phyloP scores from a whole-genome alignment of 2,329 filamentous ascomycete genomes.

The Aspergillus pseudoviridinutans region DNA sequence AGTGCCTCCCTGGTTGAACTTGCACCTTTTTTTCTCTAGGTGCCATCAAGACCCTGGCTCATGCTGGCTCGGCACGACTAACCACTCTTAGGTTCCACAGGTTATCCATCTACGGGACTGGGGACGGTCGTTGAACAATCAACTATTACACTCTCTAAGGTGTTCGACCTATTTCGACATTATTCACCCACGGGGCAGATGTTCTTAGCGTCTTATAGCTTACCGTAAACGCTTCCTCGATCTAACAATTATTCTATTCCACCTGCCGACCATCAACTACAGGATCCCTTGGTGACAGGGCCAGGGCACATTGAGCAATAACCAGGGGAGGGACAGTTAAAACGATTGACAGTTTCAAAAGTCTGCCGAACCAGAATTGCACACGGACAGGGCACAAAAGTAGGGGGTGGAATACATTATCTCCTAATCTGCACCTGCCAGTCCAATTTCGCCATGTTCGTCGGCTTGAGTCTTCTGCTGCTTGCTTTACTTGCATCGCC shows the following conservation, averaged over 20 bases:
- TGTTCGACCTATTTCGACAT: not conserved
- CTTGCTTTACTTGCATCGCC: slow-evolving; percentile 25
- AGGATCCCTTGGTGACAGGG: not conserved
- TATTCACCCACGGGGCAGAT: not conserved
- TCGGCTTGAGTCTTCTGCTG: slow-evolving; percentile 15
- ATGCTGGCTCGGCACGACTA: not conserved
- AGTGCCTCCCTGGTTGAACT: not conserved
- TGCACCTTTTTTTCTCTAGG: not conserved
- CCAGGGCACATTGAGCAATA: not conserved
- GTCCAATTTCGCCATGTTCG: slow-evolving; percentile 17
- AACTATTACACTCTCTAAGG: not conserved
- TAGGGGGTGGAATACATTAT: not conserved
- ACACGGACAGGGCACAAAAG: not conserved
- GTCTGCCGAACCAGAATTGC: not conserved
- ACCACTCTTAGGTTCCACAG: not conserved
- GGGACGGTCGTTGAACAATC: not conserved
- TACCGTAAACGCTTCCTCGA: not conserved
- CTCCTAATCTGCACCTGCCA: not conserved
- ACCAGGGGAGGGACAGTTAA: not conserved
- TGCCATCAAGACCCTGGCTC: not conserved
- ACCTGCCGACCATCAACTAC: not conserved
- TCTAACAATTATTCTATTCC: not conserved
- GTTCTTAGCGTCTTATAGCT: not conserved
- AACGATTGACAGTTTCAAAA: not conserved
- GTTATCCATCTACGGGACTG: not conserved